Percentiles rank a stretch among this genome's conserved stretches.
Conservation (phyloP, 1,139 yeast genomes). For the Pneumocystis jirovecii region DNA sequence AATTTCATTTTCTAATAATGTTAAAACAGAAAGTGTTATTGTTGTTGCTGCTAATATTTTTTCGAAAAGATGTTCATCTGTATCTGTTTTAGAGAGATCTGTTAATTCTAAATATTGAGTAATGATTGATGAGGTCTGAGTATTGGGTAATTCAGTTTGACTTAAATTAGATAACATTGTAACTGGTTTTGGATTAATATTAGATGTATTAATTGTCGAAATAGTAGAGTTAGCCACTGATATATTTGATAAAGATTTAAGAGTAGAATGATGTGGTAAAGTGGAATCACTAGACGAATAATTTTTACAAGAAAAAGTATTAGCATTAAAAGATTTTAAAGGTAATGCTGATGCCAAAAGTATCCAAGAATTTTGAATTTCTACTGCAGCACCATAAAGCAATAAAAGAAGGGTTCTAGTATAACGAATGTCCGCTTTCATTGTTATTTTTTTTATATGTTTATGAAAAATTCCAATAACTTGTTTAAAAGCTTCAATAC, state of each 20-base stretch:
- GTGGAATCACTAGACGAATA: not conserved
- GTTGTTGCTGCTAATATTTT: conserved; percentile 60
- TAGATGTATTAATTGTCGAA: not conserved
- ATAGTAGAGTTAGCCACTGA: not conserved
- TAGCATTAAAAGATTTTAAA: not conserved
- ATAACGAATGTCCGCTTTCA: conserved; percentile 50
- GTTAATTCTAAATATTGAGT: conserved; percentile 15
- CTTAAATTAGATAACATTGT: not conserved
- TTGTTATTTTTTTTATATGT: conserved; percentile 35
- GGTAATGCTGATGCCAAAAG: conserved; percentile 27
- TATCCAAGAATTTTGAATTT: conserved; percentile 57
- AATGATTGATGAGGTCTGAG: conserved; percentile 16
- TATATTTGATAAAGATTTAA: not conserved
- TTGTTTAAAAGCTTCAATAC: conserved; percentile 33
- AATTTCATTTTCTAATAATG: conserved; percentile 64
- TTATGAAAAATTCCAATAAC: conserved; percentile 37
- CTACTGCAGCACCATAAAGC: conserved; percentile 58
- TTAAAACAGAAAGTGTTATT: conserved; percentile 65
- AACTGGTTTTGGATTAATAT: not conserved
- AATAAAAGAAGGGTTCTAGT: conserved; percentile 60
- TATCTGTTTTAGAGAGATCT: conserved; percentile 33
- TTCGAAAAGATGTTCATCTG: conserved; percentile 62
- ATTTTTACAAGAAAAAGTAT: not conserved
- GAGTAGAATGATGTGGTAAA: not conserved
- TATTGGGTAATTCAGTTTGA: conserved; percentile 14